Conservation (phyloP, 257 asterid species). For the Capsicum rhomboideum region DNA sequence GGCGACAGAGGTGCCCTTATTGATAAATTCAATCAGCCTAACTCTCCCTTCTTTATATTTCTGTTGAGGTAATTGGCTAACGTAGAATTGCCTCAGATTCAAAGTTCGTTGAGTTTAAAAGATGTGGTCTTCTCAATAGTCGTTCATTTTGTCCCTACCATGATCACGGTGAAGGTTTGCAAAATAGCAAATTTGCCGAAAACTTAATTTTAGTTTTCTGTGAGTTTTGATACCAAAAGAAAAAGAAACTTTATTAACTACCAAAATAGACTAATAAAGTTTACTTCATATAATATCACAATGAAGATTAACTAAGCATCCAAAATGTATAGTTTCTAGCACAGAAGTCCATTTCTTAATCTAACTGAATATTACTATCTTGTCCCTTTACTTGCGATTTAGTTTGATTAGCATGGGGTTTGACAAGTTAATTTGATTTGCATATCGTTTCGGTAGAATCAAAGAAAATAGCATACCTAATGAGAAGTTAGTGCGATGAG, state of each 20-base stretch:
- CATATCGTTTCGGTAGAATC: background rate
- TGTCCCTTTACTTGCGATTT: background rate
- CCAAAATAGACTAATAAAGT: background rate
- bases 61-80: conserved; percentile 73
- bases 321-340: background rate
- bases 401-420: background rate
- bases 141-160: background rate
- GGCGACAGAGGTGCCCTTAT: conserved; percentile 97
- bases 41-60: conserved; percentile 89
- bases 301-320: background rate
- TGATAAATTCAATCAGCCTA: conserved; percentile 72
- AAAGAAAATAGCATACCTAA: background rate
- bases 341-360: background rate
- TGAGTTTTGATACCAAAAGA: background rate
- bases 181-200: background rate
- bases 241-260: background rate
- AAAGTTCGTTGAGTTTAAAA: background rate
- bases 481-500: background rate
- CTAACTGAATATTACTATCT: background rate
- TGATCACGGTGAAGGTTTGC: background rate
- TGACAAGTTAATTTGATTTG: background rate
- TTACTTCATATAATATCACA: background rate
- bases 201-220: background rate
- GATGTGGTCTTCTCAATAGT: background rate
- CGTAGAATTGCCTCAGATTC: background rate